Evolutionary conservation across 2,329 filamentous ascomycete genomes (phyloP).

Genomic region (Cladosporium cucumerinum): DNA sequence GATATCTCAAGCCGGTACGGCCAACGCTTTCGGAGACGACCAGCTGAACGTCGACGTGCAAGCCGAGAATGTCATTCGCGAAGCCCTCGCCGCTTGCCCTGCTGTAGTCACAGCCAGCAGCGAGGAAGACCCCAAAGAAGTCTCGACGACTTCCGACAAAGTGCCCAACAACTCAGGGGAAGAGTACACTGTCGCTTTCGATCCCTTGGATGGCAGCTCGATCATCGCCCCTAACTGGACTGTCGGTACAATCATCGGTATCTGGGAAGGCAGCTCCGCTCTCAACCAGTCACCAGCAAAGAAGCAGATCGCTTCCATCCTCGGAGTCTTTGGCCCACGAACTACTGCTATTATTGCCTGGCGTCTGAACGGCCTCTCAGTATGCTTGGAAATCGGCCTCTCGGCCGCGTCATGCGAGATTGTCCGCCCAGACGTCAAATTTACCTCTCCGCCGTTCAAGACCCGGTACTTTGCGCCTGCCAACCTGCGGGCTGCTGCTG

Average conservation of each 20-base stretch:
- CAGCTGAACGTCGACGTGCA: slow-evolving; percentile 58
- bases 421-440: slow-evolving; percentile 41
- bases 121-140: slow-evolving; percentile 54
- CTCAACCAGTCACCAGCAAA: slow-evolving; percentile 23
- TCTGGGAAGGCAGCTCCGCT: slow-evolving; percentile 45
- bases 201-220: slow-evolving; percentile 62
- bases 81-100: slow-evolving; percentile 43
- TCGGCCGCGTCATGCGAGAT: slow-evolving; percentile 35
- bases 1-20: slow-evolving; percentile 48
- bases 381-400: slow-evolving; percentile 55
- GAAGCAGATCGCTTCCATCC: slow-evolving; percentile 35
- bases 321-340: slow-evolving; percentile 35
- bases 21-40: slow-evolving; percentile 58
- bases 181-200: slow-evolving; percentile 59
- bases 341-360: slow-evolving; percentile 53
- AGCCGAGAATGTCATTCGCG: slow-evolving; percentile 50
- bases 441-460: slow-evolving; percentile 41
- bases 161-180: slow-evolving; percentile 36
- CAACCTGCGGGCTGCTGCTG: slow-evolving; percentile 57
- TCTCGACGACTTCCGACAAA: slow-evolving; percentile 38
- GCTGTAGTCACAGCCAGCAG: slow-evolving; percentile 53
- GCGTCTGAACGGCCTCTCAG: slow-evolving; percentile 34
- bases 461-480: slow-evolving; percentile 62
- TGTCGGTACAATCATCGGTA: slow-evolving; percentile 56
- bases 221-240: slow-evolving; percentile 46